These are phyloP conservation scores for Gynandropsis gynandra DNA, from an alignment of 345 rosid species.

Conservation along the genomic window DNA sequence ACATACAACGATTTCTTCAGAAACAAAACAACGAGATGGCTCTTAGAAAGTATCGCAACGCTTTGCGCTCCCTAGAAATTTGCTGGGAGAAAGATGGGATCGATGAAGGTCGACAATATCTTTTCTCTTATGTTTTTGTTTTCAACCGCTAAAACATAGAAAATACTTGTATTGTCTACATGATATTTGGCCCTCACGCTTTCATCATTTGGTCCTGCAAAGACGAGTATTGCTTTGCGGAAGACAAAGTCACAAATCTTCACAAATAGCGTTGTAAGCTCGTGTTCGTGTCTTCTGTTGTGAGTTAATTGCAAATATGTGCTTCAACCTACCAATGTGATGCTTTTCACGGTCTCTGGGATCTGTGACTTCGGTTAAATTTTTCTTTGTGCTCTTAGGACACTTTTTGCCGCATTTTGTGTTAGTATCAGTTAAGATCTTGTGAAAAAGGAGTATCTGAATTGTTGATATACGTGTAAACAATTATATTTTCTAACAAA, in stretches of 20 bases:
- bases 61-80: conserved; percentile 71
- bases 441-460: too few species aligned
- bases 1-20: conserved; percentile 24
- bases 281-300: conserved; percentile 5
- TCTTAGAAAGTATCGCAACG: conserved; percentile 82
- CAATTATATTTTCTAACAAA: too few species aligned
- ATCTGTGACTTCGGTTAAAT: too few species aligned
- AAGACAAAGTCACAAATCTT: conserved; percentile 84
- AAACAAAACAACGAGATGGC: conserved; percentile 96
- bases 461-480: too few species aligned
- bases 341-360: too few species aligned
- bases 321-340: background rate
- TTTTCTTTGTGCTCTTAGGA: background rate
- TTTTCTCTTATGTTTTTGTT: conserved; percentile 7
- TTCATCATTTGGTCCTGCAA: conserved; percentile 35
- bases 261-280: conserved; percentile 85
- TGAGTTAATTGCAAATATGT: background rate
- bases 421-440: too few species aligned
- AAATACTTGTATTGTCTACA: background rate
- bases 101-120: conserved; percentile 55
- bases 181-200: conserved; percentile 3
- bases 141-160: conserved; percentile 3
- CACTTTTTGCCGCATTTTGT: too few species aligned
- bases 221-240: conserved; percentile 63
- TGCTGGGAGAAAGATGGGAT: conserved; percentile 98